Conservation (phyloP, 164 flowering plant species). For the Saururus chinensis region DNA sequence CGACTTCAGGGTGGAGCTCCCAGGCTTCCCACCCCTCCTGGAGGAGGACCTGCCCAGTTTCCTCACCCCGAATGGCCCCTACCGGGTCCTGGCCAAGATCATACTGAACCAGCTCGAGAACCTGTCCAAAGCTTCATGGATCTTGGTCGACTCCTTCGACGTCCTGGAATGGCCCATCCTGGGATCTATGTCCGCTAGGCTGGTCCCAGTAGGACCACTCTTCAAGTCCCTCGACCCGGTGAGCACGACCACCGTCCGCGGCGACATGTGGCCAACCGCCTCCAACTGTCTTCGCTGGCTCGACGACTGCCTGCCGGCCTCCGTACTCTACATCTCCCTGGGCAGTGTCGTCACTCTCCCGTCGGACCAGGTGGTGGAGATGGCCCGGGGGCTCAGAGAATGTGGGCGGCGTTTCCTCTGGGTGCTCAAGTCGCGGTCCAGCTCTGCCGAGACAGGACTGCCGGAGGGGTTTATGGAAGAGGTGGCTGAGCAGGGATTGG, state of each 20-base stretch:
- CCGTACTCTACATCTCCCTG: constrained; percentile 63
- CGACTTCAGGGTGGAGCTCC: constrained; percentile 41
- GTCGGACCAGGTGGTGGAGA: constrained; percentile 49
- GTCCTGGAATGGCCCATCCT: constrained; percentile 53
- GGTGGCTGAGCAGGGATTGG: constrained; percentile 36
- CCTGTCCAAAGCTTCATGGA: constrained; percentile 38
- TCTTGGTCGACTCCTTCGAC: constrained; percentile 54
- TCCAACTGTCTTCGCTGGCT: constrained; percentile 46
- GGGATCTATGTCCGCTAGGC: constrained; percentile 27
- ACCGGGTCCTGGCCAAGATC: constrained; percentile 16
- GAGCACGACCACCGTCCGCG: constrained; percentile 8
- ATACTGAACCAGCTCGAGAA: constrained; percentile 46
- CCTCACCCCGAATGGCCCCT: constrained; percentile 37
- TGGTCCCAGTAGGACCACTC: constrained; percentile 49
- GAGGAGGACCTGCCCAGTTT: constrained; percentile 62
- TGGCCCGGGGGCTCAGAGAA: constrained; percentile 40
- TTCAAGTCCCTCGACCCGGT: constrained; percentile 15
- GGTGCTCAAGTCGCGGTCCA: constrained; percentile 27
- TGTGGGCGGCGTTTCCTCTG: constrained; percentile 42
- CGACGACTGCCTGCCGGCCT: constrained; percentile 25
- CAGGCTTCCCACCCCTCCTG: constrained; percentile 40
- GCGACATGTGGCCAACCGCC: constrained; percentile 32
- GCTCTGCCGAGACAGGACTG: constrained; percentile 16
- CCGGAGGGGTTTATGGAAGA: constrained; percentile 45
- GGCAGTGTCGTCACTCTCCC: constrained; percentile 38